Conservation (phyloP, 2,329 filamentous ascomycete species). For the Aspergillus sp. region DNA sequence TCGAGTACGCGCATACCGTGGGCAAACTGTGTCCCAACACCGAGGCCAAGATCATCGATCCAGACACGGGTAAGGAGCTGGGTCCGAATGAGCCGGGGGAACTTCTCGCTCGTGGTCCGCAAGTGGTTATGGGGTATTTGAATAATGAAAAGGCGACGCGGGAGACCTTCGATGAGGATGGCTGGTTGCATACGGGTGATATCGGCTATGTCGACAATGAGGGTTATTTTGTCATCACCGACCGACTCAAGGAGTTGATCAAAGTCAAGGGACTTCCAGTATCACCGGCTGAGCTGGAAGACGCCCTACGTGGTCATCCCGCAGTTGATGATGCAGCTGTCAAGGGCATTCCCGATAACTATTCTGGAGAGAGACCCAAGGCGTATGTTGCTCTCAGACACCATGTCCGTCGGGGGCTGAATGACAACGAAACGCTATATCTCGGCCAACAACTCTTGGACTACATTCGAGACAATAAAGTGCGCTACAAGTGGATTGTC, state of each 20-base stretch:
- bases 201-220: conserved; percentile 55
- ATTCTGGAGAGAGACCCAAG: conserved; percentile 53
- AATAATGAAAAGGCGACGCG: conserved; percentile 67
- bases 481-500: conserved; percentile 42
- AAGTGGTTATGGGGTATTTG: conserved; percentile 62
- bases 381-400: conserved; percentile 51
- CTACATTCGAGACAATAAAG: conserved; percentile 63
- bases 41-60: conserved; percentile 55
- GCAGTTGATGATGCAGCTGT: conserved; percentile 56
- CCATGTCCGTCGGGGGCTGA: neutral
- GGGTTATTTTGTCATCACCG: conserved; percentile 49
- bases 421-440: neutral
- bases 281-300: conserved; percentile 60
- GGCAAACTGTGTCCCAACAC: conserved; percentile 55
- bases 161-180: conserved; percentile 61
- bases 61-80: conserved; percentile 45
- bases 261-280: conserved; percentile 59
- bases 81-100: conserved; percentile 51
- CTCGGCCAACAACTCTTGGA: conserved; percentile 47
- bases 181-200: conserved; percentile 62
- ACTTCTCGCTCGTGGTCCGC: conserved; percentile 71
- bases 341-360: conserved; percentile 20
- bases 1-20: conserved; percentile 41
- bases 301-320: conserved; percentile 54
- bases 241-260: conserved; percentile 65